phyloP scores from a whole-genome alignment of 495 filamentous ascomycete genomes.

The Parachaetomium inaequale region DNA sequence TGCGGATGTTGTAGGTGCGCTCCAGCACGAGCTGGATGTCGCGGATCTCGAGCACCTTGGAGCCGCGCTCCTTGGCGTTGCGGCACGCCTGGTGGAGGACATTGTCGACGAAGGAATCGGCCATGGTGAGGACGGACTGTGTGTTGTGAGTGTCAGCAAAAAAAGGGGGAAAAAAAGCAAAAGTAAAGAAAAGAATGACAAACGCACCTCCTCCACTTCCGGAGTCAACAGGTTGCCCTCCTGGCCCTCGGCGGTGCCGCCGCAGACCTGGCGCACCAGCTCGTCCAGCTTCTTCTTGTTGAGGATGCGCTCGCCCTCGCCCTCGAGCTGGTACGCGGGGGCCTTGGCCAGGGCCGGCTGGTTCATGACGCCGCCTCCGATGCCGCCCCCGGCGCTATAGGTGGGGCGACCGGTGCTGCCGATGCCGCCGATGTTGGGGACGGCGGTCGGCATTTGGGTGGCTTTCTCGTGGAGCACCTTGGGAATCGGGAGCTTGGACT shows the following conservation, averaged over 20 bases:
- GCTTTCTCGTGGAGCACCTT: slow-evolving; percentile 65
- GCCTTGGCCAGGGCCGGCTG: slow-evolving; percentile 81
- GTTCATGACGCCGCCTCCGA: slow-evolving; percentile 70
- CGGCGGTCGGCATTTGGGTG: slow-evolving; percentile 63
- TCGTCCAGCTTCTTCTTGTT: slow-evolving; percentile 97
- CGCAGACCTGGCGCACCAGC: slow-evolving; percentile 87
- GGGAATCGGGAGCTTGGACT: slow-evolving; percentile 68
- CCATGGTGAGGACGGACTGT: slow-evolving; percentile 80
- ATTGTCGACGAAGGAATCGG: slow-evolving; percentile 91
- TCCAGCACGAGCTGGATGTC: slow-evolving; percentile 94
- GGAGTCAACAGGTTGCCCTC: slow-evolving; percentile 69
- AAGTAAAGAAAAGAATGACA: not conserved
- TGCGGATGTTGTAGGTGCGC: slow-evolving; percentile 96
- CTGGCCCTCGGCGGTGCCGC: slow-evolving; percentile 65
- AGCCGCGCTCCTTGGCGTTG: slow-evolving; percentile 87
- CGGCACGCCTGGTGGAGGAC: slow-evolving; percentile 83
- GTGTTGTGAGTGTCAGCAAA: not conserved
- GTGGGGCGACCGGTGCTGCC: slow-evolving; percentile 64
- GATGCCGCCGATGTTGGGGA: slow-evolving; percentile 55
- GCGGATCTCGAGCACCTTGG: slow-evolving; percentile 81
- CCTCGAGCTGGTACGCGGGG: slow-evolving; percentile 78
- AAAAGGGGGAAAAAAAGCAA: slow-evolving; percentile 6
- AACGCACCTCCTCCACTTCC: slow-evolving; percentile 87
- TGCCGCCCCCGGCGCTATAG: slow-evolving; percentile 66
- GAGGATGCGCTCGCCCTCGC: slow-evolving; percentile 81